Evolutionary conservation across 306 rosid genomes (phyloP), one percentile per base, ranked within the genome.

Genomic region (Vigna angularis): DNA sequence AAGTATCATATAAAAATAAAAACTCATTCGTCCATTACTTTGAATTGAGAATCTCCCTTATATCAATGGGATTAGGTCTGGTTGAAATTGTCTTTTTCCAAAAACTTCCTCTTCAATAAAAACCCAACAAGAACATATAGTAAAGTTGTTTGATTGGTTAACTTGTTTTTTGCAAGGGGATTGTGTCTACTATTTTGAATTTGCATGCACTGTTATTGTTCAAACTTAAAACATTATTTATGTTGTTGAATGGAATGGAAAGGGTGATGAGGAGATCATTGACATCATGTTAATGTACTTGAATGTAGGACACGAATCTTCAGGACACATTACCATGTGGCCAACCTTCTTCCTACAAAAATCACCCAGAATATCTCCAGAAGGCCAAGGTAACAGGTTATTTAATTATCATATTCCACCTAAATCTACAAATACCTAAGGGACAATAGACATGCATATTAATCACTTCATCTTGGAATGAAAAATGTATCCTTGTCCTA

Each of bases 261-360:
- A 88, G 70, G 36, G 63, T 2, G 91, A 94, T 68, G 95, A 87
- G 17, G 91, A 87, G 22, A 87, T 94, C 38, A 92, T 94, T 53
- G 97, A 94, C 76, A 63, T 92, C 45, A 77, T 94, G 85, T 12
- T 94, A 38, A 94, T 94, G 98, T 94, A 94, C 83, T 81, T 94
- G 84, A 94, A 94, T 59, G 98, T 97, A 0, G 98, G 98, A 28
- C 98, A 94, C 75, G 98, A 94, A 50, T 94, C 98, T 79, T 94
- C 97, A 0, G 98, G 97, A 5, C 98, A 94, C 70, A 94, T 78
- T 13, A 88, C 92, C 2, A 92, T 94, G 98, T 94, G 98, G 98
- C 83, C 97, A 3, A 65, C 85, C 18, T 28, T 73, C 73, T 89
- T 82, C 58, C 84, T 94, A 2, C 86, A 90, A 57, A 58, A 78